Conservation (phyloP, 2,329 filamentous ascomycete genomes). For the Lachnellula cervina region DNA sequence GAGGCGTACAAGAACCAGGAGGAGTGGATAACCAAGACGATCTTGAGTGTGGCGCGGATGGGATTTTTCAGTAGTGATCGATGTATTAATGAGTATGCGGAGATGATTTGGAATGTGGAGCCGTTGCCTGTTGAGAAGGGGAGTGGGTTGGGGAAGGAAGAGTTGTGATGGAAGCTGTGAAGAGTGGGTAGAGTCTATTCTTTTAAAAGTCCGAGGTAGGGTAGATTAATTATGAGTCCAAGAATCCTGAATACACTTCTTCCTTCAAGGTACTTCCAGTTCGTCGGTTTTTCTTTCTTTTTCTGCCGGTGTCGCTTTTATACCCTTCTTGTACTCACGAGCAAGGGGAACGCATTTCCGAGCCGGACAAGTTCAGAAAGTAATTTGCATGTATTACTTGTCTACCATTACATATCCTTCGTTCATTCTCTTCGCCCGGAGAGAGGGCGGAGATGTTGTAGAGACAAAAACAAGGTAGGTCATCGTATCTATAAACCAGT, state of each 20-base stretch:
- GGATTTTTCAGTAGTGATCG: slow-evolving; percentile 95
- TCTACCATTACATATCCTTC: too few relatives aligned
- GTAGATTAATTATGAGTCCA: not conserved
- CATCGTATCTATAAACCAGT: too few relatives aligned
- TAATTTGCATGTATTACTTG: too few relatives aligned
- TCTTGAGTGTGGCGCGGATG: slow-evolving; percentile 86
- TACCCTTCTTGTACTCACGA: too few relatives aligned
- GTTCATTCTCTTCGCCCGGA: too few relatives aligned
- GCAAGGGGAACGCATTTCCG: too few relatives aligned
- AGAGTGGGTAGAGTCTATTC: not conserved
- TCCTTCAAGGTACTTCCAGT: not conserved
- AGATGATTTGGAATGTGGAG: slow-evolving; percentile 96
- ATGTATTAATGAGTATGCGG: slow-evolving; percentile 96
- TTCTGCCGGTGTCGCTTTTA: too few relatives aligned
- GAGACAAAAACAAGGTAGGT: too few relatives aligned
- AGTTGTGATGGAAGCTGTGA: slow-evolving; percentile 12
- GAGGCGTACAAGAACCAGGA: slow-evolving; percentile 89
- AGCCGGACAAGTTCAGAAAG: too few relatives aligned
- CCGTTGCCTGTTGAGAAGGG: slow-evolving; percentile 41
- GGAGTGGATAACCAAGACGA: slow-evolving; percentile 86
- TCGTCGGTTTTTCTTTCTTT: too few relatives aligned
- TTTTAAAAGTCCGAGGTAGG: not conserved
- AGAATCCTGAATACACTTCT: not conserved
- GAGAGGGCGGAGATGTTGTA: too few relatives aligned
- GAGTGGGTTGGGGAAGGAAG: slow-evolving; percentile 18